Evolutionary conservation across 2,329 filamentous ascomycete species (phyloP).

Genomic region (Penicillium sp.): DNA sequence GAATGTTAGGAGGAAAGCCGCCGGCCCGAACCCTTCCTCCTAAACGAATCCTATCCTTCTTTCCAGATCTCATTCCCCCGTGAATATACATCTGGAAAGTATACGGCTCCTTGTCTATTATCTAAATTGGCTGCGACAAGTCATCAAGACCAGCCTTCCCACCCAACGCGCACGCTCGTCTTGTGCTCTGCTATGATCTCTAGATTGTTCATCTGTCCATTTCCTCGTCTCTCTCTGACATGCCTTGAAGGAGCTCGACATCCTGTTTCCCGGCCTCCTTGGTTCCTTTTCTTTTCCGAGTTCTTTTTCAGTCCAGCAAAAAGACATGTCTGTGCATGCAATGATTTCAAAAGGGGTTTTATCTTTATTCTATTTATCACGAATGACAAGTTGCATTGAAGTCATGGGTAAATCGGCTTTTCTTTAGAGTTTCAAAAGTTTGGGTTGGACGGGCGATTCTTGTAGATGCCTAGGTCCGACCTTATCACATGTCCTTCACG

Average conservation of each 20-base stretch:
- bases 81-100: background rate
- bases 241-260: constrained; percentile 1
- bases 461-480: background rate
- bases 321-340: constrained; percentile 22
- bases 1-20: background rate
- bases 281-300: constrained; percentile 2
- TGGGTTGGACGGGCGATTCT: background rate
- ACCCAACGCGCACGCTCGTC: background rate
- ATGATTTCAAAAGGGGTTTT: constrained; percentile 20
- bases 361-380: constrained; percentile 23
- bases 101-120: background rate
- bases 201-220: background rate
- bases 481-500: no score
- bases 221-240: constrained; percentile 1
- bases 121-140: background rate
- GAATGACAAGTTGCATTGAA: constrained; percentile 26
- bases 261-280: constrained; percentile 8
- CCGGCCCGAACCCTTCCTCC: background rate
- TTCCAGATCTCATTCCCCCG: background rate
- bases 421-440: background rate
- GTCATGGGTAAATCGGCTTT: constrained; percentile 5
- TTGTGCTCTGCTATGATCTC: background rate
- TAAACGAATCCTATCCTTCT: background rate
- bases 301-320: constrained; percentile 6
- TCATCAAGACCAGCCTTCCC: background rate